A percentile compares a stretch with the other conserved stretches of the same genome.
phyloP scores from a whole-genome alignment of 2,329 filamentous ascomycete genomes.

The Botrytis porri region DNA sequence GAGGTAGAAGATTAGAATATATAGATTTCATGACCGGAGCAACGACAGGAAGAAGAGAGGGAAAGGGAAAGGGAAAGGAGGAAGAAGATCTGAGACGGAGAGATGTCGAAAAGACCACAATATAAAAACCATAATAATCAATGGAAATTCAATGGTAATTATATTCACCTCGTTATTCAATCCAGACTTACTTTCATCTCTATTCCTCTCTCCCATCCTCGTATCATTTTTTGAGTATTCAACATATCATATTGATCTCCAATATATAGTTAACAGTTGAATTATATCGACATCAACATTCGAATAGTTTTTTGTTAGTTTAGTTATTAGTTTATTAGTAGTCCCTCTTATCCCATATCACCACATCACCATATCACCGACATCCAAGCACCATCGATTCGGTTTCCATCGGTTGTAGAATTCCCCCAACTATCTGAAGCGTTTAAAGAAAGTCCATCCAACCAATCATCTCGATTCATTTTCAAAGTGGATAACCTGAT shows the following conservation, averaged over 20 bases:
- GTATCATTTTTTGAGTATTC: not conserved
- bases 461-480: not conserved
- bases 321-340: too few relatives aligned
- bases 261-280: not conserved
- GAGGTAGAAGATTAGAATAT: slow-evolving; percentile 72
- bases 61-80: not conserved
- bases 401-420: slow-evolving; percentile 8
- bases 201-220: not conserved
- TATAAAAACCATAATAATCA: not conserved
- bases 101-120: not conserved
- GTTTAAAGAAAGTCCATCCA: too few relatives aligned
- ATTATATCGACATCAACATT: not conserved
- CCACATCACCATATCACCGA: not conserved
- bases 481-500: not conserved
- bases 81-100: not conserved
- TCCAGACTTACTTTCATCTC: not conserved
- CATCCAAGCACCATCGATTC: not conserved
- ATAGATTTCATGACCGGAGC: slow-evolving; percentile 62
- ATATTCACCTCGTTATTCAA: not conserved
- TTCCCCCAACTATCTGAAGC: not conserved
- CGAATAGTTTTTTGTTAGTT: not conserved
- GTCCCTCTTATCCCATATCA: too few relatives aligned
- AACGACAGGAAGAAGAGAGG: slow-evolving; percentile 37
- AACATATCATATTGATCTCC: not conserved
- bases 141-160: not conserved